Evolutionary conservation across 148 eudicot genomes (phyloP).

Genomic region (Vaccinium myrtillus): DNA sequence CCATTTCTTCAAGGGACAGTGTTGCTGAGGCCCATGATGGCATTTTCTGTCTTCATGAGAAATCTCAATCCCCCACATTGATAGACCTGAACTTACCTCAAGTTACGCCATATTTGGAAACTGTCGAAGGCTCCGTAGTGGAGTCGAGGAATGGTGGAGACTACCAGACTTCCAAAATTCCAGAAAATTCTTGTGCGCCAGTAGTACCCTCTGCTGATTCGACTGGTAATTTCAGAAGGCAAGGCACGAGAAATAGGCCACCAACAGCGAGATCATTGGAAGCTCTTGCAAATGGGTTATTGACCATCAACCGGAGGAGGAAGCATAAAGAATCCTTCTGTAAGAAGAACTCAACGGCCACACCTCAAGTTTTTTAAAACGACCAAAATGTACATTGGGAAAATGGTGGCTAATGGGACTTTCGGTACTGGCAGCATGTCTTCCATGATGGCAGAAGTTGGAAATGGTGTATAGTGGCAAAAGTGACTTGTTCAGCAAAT

Average conservation of each 20-base stretch:
- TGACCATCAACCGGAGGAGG: constrained; percentile 24
- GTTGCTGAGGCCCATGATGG: background rate
- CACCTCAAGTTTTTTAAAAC: background rate
- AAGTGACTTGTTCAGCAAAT: background rate
- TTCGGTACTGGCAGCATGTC: background rate
- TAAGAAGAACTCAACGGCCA: background rate
- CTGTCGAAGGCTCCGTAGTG: background rate
- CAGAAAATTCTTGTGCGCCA: background rate
- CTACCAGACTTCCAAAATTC: background rate
- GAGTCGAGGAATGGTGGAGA: background rate
- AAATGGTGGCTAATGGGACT: constrained; percentile 13
- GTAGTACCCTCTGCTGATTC: constrained; percentile 3
- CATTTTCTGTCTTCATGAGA: background rate
- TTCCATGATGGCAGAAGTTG: constrained; percentile 14
- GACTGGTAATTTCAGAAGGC: constrained; percentile 29
- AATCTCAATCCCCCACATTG: constrained; percentile 8
- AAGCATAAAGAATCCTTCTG: constrained; percentile 18
- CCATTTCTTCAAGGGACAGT: constrained; percentile 26
- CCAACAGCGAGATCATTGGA: constrained; percentile 41
- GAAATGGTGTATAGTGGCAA: constrained; percentile 9
- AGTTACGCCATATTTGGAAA: constrained; percentile 29
- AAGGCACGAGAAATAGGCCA: constrained; percentile 40
- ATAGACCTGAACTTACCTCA: constrained; percentile 45
- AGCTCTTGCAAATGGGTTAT: constrained; percentile 43
- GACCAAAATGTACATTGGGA: background rate